These are phyloP conservation scores for Bisporella sp. DNA, from an alignment of 2,329 filamentous ascomycete species.

Conservation along the genomic window DNA sequence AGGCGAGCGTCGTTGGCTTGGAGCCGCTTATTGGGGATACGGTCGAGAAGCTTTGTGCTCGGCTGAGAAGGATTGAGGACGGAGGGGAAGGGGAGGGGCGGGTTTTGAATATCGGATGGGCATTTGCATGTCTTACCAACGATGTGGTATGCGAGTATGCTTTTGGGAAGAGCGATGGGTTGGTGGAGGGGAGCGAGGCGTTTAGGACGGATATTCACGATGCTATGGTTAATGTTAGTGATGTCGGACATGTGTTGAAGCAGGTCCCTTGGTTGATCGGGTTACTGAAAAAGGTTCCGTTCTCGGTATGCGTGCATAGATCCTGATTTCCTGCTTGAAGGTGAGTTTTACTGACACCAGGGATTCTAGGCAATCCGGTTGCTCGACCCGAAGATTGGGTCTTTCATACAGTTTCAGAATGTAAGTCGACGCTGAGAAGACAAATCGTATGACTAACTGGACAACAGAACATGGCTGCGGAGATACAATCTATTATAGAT, in stretches of 20 bases:
- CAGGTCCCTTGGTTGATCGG: constrained; percentile 10
- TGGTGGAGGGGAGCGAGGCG: constrained; percentile 10
- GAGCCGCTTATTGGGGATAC: constrained; percentile 14
- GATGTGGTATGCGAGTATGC: constrained; percentile 24
- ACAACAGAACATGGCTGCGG: constrained; percentile 13
- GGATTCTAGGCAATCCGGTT: too few relatives aligned
- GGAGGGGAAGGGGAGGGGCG: neutral
- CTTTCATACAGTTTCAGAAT: too few relatives aligned
- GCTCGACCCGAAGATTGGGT: too few relatives aligned
- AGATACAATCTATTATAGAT: neutral
- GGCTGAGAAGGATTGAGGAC: constrained; percentile 7
- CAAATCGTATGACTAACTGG: too few relatives aligned
- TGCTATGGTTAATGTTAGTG: constrained; percentile 10
- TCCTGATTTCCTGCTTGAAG: too few relatives aligned
- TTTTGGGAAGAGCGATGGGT: constrained; percentile 15
- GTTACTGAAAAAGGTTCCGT: constrained; percentile 10
- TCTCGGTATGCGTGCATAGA: constrained; percentile 1
- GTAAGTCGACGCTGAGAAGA: too few relatives aligned
- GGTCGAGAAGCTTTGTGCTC: constrained; percentile 5
- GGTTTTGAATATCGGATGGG: constrained; percentile 4
- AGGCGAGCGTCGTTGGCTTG: constrained; percentile 9
- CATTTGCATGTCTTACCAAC: constrained; percentile 7
- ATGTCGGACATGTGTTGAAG: constrained; percentile 8
- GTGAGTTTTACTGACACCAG: too few relatives aligned
- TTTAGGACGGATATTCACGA: constrained; percentile 17